Percentiles rank a stretch among this genome's conserved stretches.
Evolutionary conservation across 2,329 filamentous ascomycete genomes (phyloP).

Genomic region (Aspergillus puulaauensis): DNA sequence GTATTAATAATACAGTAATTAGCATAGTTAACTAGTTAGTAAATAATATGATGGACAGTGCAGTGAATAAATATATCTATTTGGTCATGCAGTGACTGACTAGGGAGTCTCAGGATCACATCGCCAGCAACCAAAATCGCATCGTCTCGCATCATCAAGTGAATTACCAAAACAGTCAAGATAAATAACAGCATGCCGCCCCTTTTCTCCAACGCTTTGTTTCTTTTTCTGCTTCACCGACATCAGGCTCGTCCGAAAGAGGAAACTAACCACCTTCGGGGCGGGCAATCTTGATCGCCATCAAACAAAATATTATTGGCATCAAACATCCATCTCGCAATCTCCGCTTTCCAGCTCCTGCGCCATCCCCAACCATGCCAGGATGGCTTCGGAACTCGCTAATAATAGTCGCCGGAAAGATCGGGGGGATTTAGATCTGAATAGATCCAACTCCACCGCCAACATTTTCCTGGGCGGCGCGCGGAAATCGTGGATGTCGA

Average conservation of each 20-base stretch:
- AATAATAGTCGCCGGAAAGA: conserved; percentile 2
- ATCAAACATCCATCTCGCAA: conserved; percentile 1
- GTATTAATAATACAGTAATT: no score
- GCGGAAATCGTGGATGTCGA: conserved; percentile 41
- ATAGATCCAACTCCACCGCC: conserved; percentile 36
- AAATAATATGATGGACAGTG: no score
- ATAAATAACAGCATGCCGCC: background rate
- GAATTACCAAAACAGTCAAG: background rate
- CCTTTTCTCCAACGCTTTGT: background rate
- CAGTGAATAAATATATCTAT: no score
- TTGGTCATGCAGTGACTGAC: no score
- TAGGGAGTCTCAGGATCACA: no score
- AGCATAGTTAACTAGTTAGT: no score
- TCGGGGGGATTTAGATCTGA: background rate
- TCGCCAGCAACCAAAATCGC: background rate
- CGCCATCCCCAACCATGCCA: conserved; percentile 7
- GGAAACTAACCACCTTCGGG: conserved; percentile 1
- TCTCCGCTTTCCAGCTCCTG: background rate
- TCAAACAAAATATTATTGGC: background rate
- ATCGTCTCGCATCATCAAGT: background rate
- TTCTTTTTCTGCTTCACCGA: conserved; percentile 8
- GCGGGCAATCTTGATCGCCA: background rate
- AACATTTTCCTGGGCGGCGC: conserved; percentile 39
- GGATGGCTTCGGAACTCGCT: conserved; percentile 10
- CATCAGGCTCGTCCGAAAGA: background rate